Base-by-base conservation (phyloP, 2,329 filamentous ascomycete species). In the Pseudogymnoascus sp. region DNA sequence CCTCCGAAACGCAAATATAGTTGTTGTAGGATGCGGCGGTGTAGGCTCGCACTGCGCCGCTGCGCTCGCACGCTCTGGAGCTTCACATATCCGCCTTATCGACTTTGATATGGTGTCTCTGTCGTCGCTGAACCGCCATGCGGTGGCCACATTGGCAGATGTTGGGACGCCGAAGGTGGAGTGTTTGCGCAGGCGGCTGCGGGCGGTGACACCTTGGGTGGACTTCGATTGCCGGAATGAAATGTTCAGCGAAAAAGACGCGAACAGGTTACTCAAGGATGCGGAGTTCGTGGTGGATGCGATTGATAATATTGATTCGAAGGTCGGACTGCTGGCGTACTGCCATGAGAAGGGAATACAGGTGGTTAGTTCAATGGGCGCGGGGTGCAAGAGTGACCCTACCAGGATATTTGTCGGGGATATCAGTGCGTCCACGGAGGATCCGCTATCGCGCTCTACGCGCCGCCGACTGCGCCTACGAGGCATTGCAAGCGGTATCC, bases 51-150 rank as follows among this genome's bases (percentile, higher is more conserved):
- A 99, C 77, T 92, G 90, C 64, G 84, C 88, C 4, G 87, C 92
- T 1, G 87, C 94, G 3, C 84, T 99, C 30, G 88, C 91, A 4
- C 87, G 94, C 30, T 96, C 92, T 0, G 94, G 94, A 32, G 91
- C 96, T 43, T 87, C 88, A n/a, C 87, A 86, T 68, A 81, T 99
- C 60, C 87, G 94, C 1, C 82, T 99, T 37, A 85, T 99, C 67
- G 94, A 99, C 74, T 99, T 99, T 72, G 94, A 99, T 73, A 94
- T 99, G 79, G 93, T 99, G 34, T 96, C 92, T 0, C 79, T 99
- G 47, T 96, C 90, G 65, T 96, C 91, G 2, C 78, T 99, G 60
- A 99, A 99, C 74, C 81, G 94, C n/a, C 94, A 99, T 74, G 91
- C 94, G 7, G 88, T 99, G 1, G 94, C 94, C 4, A 97, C 93